phyloP scores from a whole-genome alignment of 2,329 filamentous ascomycete species.

The Phialemoniopsis sp. region DNA sequence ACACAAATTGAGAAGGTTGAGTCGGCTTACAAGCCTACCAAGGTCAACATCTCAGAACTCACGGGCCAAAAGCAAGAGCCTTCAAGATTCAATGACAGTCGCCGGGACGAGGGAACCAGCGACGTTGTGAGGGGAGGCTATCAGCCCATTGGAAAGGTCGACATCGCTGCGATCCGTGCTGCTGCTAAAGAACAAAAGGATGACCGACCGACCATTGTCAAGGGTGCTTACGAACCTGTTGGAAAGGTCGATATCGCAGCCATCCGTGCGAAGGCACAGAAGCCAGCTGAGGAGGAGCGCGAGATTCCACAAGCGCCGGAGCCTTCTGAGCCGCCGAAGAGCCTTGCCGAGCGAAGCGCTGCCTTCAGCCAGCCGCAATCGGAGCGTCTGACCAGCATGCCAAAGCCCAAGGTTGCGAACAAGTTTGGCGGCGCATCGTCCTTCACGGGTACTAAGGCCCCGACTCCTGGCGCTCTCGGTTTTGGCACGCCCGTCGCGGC shows the following conservation, averaged over 20 bases:
- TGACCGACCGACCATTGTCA: constrained; percentile 79
- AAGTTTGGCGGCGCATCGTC: constrained; percentile 68
- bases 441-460: constrained; percentile 87
- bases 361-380: constrained; percentile 65
- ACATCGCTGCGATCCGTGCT: constrained; percentile 84
- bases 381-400: constrained; percentile 79
- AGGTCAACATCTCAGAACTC: constrained; percentile 87
- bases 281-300: constrained; percentile 41
- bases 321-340: constrained; percentile 41
- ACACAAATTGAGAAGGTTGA: constrained; percentile 88
- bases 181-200: constrained; percentile 68
- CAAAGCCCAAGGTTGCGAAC: constrained; percentile 93
- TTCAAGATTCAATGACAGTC: constrained; percentile 49
- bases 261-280: constrained; percentile 80
- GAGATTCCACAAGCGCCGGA: constrained; percentile 14
- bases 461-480: constrained; percentile 66
- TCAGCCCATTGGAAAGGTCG: constrained; percentile 94
- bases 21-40: constrained; percentile 90
- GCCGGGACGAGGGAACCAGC: constrained; percentile 35
- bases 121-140: constrained; percentile 84
- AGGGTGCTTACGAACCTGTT: constrained; percentile 89
- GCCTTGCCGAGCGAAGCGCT: constrained; percentile 70
- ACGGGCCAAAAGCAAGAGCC: constrained; percentile 67
- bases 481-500: constrained; percentile 59
- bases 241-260: constrained; percentile 97